These are phyloP conservation scores for Trichothecium roseum DNA, from an alignment of 2,329 filamentous ascomycete species.

Conservation along the genomic window DNA sequence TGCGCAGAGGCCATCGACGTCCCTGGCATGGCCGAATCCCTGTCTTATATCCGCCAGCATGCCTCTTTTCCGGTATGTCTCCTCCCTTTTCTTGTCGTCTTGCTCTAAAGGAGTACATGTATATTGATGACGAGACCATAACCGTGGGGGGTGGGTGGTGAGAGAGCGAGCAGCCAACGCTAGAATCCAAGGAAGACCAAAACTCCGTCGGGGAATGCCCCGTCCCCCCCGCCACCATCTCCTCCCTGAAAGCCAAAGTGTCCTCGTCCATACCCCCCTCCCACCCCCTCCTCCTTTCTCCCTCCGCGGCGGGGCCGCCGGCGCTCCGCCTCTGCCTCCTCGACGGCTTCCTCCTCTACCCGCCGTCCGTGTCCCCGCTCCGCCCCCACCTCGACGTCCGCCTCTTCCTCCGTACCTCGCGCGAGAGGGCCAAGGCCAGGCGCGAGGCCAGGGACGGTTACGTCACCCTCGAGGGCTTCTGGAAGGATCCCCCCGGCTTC, in stretches of 20 bases:
- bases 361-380: constrained; percentile 41
- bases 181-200: constrained; percentile 41
- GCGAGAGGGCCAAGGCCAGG: constrained; percentile 51
- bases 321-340: constrained; percentile 60
- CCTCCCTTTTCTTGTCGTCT: neutral
- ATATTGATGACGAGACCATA: too few species aligned
- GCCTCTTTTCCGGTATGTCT: constrained; percentile 52
- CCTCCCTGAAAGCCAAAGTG: constrained; percentile 35
- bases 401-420: constrained; percentile 66
- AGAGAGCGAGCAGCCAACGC: constrained; percentile 13
- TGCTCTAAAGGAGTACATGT: too few species aligned
- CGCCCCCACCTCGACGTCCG: constrained; percentile 59
- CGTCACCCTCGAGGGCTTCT: constrained; percentile 81
- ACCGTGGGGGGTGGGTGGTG: too few species aligned
- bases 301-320: constrained; percentile 5
- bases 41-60: constrained; percentile 59
- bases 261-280: constrained; percentile 32
- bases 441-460: constrained; percentile 64
- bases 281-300: constrained; percentile 20
- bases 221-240: constrained; percentile 35
- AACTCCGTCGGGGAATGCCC: constrained; percentile 49
- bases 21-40: constrained; percentile 51
- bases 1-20: constrained; percentile 72
- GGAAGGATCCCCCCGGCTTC: constrained; percentile 88
- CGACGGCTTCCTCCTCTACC: constrained; percentile 83